phyloP scores from a whole-genome alignment of 371 early-diverging fungal genomes.

The Batrachochytrium dendrobatidis region DNA sequence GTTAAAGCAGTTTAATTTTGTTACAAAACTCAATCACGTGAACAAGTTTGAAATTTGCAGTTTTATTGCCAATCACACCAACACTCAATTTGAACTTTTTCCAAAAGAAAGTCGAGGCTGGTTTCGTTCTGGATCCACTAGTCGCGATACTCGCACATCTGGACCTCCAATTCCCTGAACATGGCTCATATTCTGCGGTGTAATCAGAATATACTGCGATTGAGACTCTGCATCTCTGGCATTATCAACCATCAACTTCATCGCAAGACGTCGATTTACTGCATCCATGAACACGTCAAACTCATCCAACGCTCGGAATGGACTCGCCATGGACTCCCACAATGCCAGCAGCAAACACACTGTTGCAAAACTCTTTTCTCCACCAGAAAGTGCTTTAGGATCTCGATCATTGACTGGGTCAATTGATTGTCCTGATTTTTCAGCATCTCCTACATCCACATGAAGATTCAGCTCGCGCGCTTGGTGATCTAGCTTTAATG shows the following conservation, averaged over 20 bases:
- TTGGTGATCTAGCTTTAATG: slow-evolving; percentile 73
- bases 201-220: slow-evolving; percentile 89
- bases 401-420: slow-evolving; percentile 59
- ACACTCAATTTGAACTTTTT: too few relatives aligned
- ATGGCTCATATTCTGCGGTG: slow-evolving; percentile 66
- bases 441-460: slow-evolving; percentile 38
- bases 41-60: too few relatives aligned
- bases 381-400: slow-evolving; percentile 89
- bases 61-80: too few relatives aligned
- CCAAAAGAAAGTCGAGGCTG: slow-evolving; percentile 23
- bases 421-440: slow-evolving; percentile 8
- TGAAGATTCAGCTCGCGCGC: slow-evolving; percentile 59
- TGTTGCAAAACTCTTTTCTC: slow-evolving; percentile 98
- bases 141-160: slow-evolving; percentile 59
- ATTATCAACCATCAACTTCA: slow-evolving; percentile 78
- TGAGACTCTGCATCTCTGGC: slow-evolving; percentile 52
- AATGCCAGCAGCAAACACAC: slow-evolving; percentile 92
- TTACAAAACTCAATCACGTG: too few relatives aligned
- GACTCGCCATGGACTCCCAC: slow-evolving; percentile 95
- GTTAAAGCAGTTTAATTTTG: too few relatives aligned
- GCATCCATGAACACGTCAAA: slow-evolving; percentile 99
- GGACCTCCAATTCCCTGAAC: slow-evolving; percentile 36
- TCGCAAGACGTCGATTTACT: slow-evolving; percentile 85
- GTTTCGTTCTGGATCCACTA: slow-evolving; percentile 66
- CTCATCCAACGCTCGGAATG: slow-evolving; percentile 97